Base-by-base conservation (phyloP, 2,329 filamentous ascomycete species). In the Fusarium nurragi region DNA sequence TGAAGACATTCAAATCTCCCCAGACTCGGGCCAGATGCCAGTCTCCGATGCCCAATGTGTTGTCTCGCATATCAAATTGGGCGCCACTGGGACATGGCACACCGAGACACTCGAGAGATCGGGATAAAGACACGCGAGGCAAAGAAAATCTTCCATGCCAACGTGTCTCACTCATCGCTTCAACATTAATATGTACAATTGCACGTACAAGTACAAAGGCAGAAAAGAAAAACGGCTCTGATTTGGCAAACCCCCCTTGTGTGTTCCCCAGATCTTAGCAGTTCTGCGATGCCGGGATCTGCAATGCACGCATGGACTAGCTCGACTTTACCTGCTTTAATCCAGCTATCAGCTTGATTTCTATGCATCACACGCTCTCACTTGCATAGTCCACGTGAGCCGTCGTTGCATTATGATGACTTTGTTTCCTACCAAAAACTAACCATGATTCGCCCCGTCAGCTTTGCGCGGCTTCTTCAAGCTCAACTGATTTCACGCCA, bases 1-100 rank as follows among this genome's bases (percentile, higher is more conserved):
- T 48, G 47, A 64, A 67, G 60, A 65, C 59, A 67, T 67, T 54
- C 54, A 67, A 57, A 67, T 67, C 54, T 67, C 54, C 52, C 38
- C 36, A 41, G 8, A 14, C 47, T 37, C 43, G 21, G n/a, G n/a
- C 10, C 22, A 46, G 63, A 66, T 63, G 57, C 62, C 57, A 66
- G 62, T 62, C 44, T 32, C 14, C 37, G n/a, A 25, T n/a, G 32
- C 45, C 23, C 6, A 32, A 21, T 19, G 16, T 37, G 53, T 26
- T 58, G 30, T 39, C 37, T 59, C 48, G 34, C 54, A 44, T 28
- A 26, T 49, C 54, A 44, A 28, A 26, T 49, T 36, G 32, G 49
- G 36, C 39, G 41, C 25, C 36, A 39, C 51, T 57, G 36, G 34
- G 52, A 32, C 45, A 62, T 41, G 26, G 40, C 30, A 2, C 37